These are phyloP conservation scores for Tetrapisispora phaffii DNA, from an alignment of 805 yeast species.

Conservation along the genomic window DNA sequence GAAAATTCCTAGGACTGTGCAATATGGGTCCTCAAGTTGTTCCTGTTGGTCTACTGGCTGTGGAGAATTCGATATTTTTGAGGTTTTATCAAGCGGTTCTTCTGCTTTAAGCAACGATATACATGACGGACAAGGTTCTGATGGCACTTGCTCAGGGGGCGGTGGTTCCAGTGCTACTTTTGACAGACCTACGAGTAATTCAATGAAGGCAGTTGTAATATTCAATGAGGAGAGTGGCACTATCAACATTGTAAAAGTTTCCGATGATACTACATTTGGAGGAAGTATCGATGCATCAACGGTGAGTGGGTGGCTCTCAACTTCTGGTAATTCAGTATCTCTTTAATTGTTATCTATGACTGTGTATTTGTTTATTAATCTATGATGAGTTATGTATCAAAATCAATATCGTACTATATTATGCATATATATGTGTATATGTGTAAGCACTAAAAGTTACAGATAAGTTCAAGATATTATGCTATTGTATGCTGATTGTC, in stretches of 20 bases:
- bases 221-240: conserved; percentile 42
- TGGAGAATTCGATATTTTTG: conserved; percentile 95
- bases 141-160: conserved; percentile 41
- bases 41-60: conserved; percentile 97
- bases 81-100: conserved; percentile 69
- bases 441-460: too few relatives aligned
- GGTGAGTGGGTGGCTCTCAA: conserved; percentile 47
- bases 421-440: too few relatives aligned
- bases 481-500: not conserved
- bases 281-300: conserved; percentile 45
- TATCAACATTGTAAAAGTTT: conserved; percentile 53
- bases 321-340: conserved; percentile 39
- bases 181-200: conserved; percentile 63
- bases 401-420: too few relatives aligned
- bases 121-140: conserved; percentile 64
- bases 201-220: conserved; percentile 84
- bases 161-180: conserved; percentile 86
- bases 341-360: conserved; percentile 9
- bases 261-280: conserved; percentile 39
- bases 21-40: conserved; percentile 76
- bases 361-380: too few relatives aligned
- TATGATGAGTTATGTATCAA: too few relatives aligned
- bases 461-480: too few relatives aligned
- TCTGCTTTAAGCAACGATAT: conserved; percentile 65
- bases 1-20: conserved; percentile 90